A percentile compares a stretch with the other conserved stretches of the same genome.
Conservation (phyloP, 2,329 filamentous ascomycete species). For the Gnomoniopsis smithogilvyi region DNA sequence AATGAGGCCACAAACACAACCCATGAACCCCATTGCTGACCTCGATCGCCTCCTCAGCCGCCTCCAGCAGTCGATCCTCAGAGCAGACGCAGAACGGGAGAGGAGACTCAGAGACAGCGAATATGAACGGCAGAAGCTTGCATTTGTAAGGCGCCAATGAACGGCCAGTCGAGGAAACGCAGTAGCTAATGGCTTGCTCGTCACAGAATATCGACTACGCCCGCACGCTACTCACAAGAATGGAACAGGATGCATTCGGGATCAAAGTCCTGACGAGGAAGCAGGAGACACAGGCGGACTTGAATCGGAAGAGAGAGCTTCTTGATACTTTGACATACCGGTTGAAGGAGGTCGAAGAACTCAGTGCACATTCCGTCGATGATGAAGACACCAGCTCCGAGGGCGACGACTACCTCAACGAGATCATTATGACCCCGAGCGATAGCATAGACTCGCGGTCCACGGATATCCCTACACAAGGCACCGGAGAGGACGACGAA, state of each 20-base stretch:
- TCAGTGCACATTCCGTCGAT: conserved; percentile 37
- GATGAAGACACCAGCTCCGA: conserved; percentile 46
- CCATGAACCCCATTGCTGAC: conserved; percentile 41
- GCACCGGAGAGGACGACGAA: conserved; percentile 20
- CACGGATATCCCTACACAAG: conserved; percentile 20
- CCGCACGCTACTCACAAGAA: conserved; percentile 61
- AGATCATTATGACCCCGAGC: conserved; percentile 53
- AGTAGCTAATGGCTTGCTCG: conserved; percentile 7
- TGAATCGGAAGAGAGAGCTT: conserved; percentile 62
- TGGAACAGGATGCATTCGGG: conserved; percentile 66
- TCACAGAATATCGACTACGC: conserved; percentile 69
- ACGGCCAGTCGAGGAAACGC: background rate
- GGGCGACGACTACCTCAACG: conserved; percentile 55
- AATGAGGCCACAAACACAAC: conserved; percentile 18
- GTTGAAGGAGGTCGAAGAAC: conserved; percentile 65
- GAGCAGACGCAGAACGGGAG: conserved; percentile 57
- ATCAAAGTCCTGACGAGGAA: conserved; percentile 57
- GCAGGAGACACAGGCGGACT: conserved; percentile 59
- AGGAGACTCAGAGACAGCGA: conserved; percentile 56
- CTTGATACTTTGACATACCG: conserved; percentile 65
- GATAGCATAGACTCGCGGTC: conserved; percentile 45
- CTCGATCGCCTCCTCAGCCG: conserved; percentile 63
- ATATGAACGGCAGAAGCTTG: conserved; percentile 61
- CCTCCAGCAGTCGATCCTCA: conserved; percentile 63
- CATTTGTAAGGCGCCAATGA: conserved; percentile 39